Evolutionary conservation across 2,329 filamentous ascomycete genomes (phyloP).

Genomic region (Fusarium decemcellulare): DNA sequence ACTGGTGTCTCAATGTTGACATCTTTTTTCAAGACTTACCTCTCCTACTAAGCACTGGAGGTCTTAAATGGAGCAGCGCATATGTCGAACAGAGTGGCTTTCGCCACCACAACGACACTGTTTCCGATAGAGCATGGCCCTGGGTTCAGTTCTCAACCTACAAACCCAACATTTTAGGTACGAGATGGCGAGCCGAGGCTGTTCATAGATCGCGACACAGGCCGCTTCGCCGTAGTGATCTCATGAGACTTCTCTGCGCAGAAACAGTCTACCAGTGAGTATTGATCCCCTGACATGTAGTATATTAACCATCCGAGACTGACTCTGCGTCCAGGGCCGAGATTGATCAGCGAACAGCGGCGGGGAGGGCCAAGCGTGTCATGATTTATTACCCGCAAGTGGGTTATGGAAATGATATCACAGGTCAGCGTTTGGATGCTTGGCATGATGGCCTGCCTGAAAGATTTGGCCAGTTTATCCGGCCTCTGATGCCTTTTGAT

Average conservation of each 20-base stretch:
- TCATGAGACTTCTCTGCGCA: not conserved
- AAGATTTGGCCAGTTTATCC: constrained; percentile 12
- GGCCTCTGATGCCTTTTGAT: constrained; percentile 11
- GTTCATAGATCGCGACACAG: not conserved
- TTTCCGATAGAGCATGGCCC: not conserved
- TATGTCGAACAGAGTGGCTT: not conserved
- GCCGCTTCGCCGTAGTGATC: too few species aligned
- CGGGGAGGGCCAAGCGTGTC: not conserved
- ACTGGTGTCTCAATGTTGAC: not conserved
- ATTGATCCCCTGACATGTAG: not conserved
- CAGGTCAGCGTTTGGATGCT: not conserved
- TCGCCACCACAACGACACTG: not conserved
- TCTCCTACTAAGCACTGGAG: not conserved
- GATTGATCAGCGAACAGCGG: constrained; percentile 1
- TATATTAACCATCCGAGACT: not conserved
- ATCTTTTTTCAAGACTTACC: constrained; percentile 6
- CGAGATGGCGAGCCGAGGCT: constrained; percentile 2
- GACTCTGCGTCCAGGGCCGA: not conserved
- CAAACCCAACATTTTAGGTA: not conserved
- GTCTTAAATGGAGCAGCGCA: not conserved
- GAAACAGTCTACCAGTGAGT: constrained; percentile 6
- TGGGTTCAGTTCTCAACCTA: constrained; percentile 3
- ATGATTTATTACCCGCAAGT: not conserved
- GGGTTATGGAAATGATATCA: constrained; percentile 13
- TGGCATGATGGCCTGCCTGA: constrained; percentile 14